phyloP scores from a whole-genome alignment of 306 rosid genomes.

The Phaseolus lunatus region DNA sequence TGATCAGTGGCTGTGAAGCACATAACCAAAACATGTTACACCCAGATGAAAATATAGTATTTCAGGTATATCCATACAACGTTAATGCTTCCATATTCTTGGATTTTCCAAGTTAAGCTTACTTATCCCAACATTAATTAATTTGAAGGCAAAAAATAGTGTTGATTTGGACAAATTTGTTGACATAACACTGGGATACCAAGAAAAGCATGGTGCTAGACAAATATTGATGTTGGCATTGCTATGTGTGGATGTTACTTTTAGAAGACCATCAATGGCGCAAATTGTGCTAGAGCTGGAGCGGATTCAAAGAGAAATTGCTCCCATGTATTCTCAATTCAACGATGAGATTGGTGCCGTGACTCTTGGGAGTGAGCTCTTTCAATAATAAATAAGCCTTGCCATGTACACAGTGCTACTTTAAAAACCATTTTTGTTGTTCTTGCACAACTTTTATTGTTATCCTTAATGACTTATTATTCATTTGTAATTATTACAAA shows the following conservation, averaged over 20 bases:
- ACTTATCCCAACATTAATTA: background rate
- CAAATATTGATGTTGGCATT: conserved; percentile 55
- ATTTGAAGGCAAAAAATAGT: conserved; percentile 54
- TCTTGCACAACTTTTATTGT: conserved; percentile 12
- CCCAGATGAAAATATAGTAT: conserved; percentile 50
- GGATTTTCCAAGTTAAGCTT: background rate
- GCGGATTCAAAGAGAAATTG: conserved; percentile 53
- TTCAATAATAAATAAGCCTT: conserved; percentile 47
- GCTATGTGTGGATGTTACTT: conserved; percentile 48
- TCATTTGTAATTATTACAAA: conserved; percentile 41
- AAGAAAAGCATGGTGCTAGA: conserved; percentile 48
- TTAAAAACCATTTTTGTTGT: conserved; percentile 23
- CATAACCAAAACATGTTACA: conserved; percentile 46
- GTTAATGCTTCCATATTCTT: background rate
- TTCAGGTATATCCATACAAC: conserved; percentile 51
- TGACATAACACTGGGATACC: conserved; percentile 52
- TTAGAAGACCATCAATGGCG: conserved; percentile 60
- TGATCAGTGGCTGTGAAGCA: conserved; percentile 71
- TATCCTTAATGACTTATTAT: conserved; percentile 25
- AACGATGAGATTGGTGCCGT: conserved; percentile 64
- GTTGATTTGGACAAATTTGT: conserved; percentile 49
- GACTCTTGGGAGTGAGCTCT: conserved; percentile 83
- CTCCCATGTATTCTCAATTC: conserved; percentile 48
- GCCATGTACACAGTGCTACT: background rate
- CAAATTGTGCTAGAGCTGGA: conserved; percentile 60